Evolutionary conservation across 331 rosid species (phyloP).

Genomic region (Ulmus americana): DNA sequence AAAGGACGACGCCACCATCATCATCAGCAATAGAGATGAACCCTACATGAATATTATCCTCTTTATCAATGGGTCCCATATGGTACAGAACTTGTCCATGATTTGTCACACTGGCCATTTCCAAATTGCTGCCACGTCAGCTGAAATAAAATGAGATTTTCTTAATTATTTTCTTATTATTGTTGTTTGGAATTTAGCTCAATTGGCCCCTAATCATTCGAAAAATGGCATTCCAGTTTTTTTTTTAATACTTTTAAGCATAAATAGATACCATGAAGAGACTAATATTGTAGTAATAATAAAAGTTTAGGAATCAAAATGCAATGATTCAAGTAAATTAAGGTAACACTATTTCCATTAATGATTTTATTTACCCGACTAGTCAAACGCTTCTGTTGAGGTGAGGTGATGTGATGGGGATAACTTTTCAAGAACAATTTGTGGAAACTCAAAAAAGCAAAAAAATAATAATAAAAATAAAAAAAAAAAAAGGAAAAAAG

Average conservation of each 20-base stretch:
- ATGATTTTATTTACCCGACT: not conserved
- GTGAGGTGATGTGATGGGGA: constrained; percentile 8
- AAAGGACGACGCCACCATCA: constrained; percentile 44
- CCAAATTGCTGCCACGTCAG: not conserved
- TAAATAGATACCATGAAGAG: no score
- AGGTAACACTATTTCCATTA: no score
- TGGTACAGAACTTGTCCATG: not conserved
- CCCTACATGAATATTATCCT: not conserved
- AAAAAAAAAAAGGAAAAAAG: not conserved
- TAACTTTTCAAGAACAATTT: not conserved
- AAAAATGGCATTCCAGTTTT: no score
- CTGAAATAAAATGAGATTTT: not conserved
- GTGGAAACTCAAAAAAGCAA: not conserved
- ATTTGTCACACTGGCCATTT: not conserved
- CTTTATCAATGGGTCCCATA: not conserved
- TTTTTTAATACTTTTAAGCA: no score
- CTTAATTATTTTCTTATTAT: not conserved
- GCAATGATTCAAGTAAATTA: no score
- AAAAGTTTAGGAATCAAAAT: no score
- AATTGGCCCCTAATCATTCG: no score
- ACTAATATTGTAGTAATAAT: no score
- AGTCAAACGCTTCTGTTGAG: constrained; percentile 21
- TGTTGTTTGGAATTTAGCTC: no score
- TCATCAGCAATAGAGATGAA: constrained; percentile 25
- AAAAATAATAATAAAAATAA: not conserved